Base-by-base conservation (phyloP, 2,329 filamentous ascomycete genomes). In the Raffaelea ambrosiae region DNA sequence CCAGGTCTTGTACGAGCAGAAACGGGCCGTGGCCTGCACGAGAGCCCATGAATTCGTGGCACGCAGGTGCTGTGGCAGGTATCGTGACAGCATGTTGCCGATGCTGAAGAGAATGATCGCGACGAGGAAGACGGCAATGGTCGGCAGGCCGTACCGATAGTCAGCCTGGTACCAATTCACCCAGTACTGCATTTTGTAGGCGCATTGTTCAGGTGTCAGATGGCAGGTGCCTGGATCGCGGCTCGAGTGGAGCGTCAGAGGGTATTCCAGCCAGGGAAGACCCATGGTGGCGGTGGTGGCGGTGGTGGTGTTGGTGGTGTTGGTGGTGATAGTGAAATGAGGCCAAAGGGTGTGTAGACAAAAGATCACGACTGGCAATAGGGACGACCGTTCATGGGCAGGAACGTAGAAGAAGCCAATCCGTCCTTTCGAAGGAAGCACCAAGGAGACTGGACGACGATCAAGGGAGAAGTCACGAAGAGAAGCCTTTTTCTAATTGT, bases 181-280 rank as follows among this genome's bases (percentile, higher is more conserved):
- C 72, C 72, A 77, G 53, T 67, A 64, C n/a, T 64, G 58, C 20
- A 49, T 59, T 44, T 72, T 68, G 52, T 65, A 76, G 13, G 61
- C 63, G 53, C 73, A 76, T 54, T 74, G 63, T 46, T 66, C 66
- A 1, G 64, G 57, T 0, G 63, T 70, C 50, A 70, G 55, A 2
- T 48, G 59, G 49, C 65, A 66, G 5, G 58, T 58, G 9, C 60
- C 58, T 5, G 56, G 57, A 1, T 31, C 13, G 22, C 67, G 60
- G 35, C 57, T 64, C 2, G 62, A 64, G 52, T 71, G 63, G 43
- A 73, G 58, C 58, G 61, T 58, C 33, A 71, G 57, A 2, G 69
- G 69, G 48, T 61, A 54, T 23, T 61, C 59, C n/a, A 72, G 63
- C 66, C 68, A 71, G 26, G 40, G 23, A 35, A 43, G 43, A 9